Conservation (phyloP, 768 basidiomycete genomes). For the Mycena sanguinolenta region DNA sequence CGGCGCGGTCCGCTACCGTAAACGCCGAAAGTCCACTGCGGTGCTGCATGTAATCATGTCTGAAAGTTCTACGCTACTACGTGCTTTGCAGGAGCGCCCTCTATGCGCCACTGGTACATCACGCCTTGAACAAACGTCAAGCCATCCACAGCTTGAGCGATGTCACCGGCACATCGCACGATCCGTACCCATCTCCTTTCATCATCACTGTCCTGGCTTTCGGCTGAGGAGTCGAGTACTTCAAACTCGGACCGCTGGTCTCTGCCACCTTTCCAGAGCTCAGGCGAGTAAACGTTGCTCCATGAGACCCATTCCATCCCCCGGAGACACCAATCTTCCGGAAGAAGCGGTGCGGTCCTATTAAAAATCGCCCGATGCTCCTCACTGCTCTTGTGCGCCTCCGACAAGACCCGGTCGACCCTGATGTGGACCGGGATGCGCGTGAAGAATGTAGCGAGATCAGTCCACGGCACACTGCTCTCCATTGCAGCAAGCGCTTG, state of each 20-base stretch:
- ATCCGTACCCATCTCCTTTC: no score
- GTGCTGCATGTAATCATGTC: no score
- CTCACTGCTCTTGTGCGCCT: constrained; percentile 42
- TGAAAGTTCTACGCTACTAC: no score
- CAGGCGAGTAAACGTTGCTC: constrained; percentile 89
- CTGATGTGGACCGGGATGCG: constrained; percentile 67
- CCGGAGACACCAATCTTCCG: constrained; percentile 95
- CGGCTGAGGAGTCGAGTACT: constrained; percentile 56
- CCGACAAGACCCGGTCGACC: no score
- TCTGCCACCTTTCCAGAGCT: constrained; percentile 89
- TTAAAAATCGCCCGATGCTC: constrained; percentile 48
- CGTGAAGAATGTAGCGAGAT: constrained; percentile 74
- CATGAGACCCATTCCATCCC: constrained; percentile 95
- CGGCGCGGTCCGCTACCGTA: no score
- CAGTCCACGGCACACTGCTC: constrained; percentile 82
- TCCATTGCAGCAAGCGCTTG: constrained; percentile 75
- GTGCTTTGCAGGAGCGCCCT: no score
- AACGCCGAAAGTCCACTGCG: no score
- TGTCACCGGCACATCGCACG: no score
- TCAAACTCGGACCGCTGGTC: constrained; percentile 77
- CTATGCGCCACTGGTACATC: no score
- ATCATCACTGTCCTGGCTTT: no score
- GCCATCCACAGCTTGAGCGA: no score
- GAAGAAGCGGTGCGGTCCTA: constrained; percentile 78
- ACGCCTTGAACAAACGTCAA: no score